Evolutionary conservation across 139 green algal genomes (phyloP), one percentile per base, ranked within the genome.

Genomic region (Tetraselmis chui): DNA sequence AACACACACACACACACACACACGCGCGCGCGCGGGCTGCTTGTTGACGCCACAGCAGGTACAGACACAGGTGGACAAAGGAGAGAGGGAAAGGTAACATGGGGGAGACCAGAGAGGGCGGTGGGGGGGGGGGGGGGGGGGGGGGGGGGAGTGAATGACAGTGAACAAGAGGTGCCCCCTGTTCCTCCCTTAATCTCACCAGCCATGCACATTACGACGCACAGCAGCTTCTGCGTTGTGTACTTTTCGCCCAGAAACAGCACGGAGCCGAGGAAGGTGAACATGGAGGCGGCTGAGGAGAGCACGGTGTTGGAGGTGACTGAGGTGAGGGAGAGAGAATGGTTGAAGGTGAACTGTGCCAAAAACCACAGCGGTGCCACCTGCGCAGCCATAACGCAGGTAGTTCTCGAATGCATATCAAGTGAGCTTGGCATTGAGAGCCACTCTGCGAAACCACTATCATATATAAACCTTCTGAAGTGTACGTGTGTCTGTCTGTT

Each of bases 301-400:
- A 99, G 86, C 59, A 99, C 96, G 30, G 95, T 98, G 90, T 99
- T 99, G 84, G 88, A 94, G 1, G 93, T 98, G n/a, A 99, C 95
- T 27, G 86, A 92, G 1, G 96, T 99, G 59, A 86, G 75, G 18
- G 79, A 59, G 59, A 99, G 88, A 1, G 89, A 95, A 25, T 83
- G 24, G 81, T 98, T 98, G 91, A 98, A 99, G 28, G 90, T 89
- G 11, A 93, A 85, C 88, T 99, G 96, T 0, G 95, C 96, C 0
- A 89, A 2, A 84, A 98, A 98, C 95, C 95, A 99, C 2, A 98
- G 78, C 1, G 94, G 93, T 1, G 88, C 91, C 24, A 97, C 89
- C 83, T 88, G 31, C 59, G 28, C 2, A 29, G 28, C 28, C 28
- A 5, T 29, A 25, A n/a, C n/a, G n/a, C n/a, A n/a, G n/a, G n/a